Percentiles rank a stretch among this genome's conserved stretches.
Conservation (phyloP, 768 basidiomycete genomes). For the Glaciozyma martinii region DNA sequence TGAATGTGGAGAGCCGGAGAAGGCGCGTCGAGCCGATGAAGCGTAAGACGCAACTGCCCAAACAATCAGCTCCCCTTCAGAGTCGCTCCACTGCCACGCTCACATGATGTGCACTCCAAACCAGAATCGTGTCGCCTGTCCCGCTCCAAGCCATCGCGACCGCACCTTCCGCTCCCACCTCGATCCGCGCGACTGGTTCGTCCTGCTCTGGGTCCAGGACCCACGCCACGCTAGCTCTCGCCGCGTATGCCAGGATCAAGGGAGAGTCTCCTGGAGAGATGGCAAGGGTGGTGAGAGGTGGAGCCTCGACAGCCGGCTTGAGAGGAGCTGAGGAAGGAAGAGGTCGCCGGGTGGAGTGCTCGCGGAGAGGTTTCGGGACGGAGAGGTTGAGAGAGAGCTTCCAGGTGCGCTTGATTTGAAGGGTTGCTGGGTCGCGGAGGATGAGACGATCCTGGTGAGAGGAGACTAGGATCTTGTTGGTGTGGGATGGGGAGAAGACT, state of each 20-base stretch:
- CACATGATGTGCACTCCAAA: conserved; percentile 17
- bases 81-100: neutral
- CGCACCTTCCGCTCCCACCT: conserved; percentile 24
- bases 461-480: conserved; percentile 5
- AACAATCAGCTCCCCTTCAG: neutral
- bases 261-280: neutral
- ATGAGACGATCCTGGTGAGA: conserved; percentile 17
- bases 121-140: neutral
- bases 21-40: conserved; percentile 14
- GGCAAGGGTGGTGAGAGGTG: conserved; percentile 5
- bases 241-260: conserved; percentile 1
- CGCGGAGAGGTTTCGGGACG: neutral
- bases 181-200: conserved; percentile 15
- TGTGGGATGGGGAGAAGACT: neutral
- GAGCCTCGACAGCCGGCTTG: neutral
- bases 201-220: conserved; percentile 14
- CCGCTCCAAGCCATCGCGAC: conserved; percentile 11
- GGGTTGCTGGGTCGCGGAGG: conserved; percentile 12
- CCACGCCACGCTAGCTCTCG: conserved; percentile 1
- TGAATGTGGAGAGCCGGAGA: conserved; percentile 9
- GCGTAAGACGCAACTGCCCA: conserved; percentile 26
- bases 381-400: conserved; percentile 3
- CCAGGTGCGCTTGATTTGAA: conserved; percentile 30
- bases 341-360: neutral
- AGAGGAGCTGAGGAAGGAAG: neutral